These are phyloP conservation scores for Lepidium sativum DNA, from an alignment of 345 rosid species.

Conservation along the genomic window DNA sequence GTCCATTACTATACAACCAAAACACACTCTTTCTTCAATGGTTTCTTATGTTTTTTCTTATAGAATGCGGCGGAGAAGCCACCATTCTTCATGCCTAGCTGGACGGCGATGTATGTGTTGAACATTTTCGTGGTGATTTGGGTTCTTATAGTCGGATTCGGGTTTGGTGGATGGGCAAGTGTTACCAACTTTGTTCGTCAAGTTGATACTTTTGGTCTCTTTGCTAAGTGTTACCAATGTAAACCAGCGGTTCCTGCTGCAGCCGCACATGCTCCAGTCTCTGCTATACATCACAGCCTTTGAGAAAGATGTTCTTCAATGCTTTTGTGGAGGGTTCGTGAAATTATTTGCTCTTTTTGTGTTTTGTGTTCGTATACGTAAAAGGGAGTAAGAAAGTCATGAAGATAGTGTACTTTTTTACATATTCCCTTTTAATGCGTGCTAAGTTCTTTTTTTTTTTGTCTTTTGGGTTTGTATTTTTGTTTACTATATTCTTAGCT, in stretches of 20 bases:
- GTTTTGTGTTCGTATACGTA: slow-evolving; percentile 47
- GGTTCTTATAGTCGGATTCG: slow-evolving; percentile 85
- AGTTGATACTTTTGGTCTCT: slow-evolving; percentile 85
- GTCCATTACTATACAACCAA: slow-evolving; percentile 29
- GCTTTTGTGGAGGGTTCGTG: slow-evolving; percentile 15
- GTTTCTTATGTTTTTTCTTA: slow-evolving; percentile 6
- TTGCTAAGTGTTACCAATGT: slow-evolving; percentile 98
- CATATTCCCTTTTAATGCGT: slow-evolving; percentile 37
- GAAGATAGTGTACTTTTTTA: slow-evolving; percentile 21
- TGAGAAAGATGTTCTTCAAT: slow-evolving; percentile 18
- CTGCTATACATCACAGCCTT: slow-evolving; percentile 31
- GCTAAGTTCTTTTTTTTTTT: slow-evolving; percentile 47
- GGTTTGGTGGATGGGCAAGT: slow-evolving; percentile 99
- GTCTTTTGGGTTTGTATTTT: slow-evolving; percentile 6
- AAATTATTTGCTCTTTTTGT: slow-evolving; percentile 16
- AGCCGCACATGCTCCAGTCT: slow-evolving; percentile 29
- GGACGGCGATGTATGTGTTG: slow-evolving; percentile 79
- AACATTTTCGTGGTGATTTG: slow-evolving; percentile 74
- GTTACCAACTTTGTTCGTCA: slow-evolving; percentile 80
- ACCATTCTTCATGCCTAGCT: slow-evolving; percentile 73
- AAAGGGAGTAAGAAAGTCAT: slow-evolving; percentile 33
- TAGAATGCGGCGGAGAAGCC: slow-evolving; percentile 99
- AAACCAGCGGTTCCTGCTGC: slow-evolving; percentile 48
- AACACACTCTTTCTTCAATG: background rate
- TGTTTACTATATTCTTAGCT: slow-evolving; percentile 5